phyloP scores from a whole-genome alignment of 805 yeast genomes.

The Candida vaughaniae region DNA sequence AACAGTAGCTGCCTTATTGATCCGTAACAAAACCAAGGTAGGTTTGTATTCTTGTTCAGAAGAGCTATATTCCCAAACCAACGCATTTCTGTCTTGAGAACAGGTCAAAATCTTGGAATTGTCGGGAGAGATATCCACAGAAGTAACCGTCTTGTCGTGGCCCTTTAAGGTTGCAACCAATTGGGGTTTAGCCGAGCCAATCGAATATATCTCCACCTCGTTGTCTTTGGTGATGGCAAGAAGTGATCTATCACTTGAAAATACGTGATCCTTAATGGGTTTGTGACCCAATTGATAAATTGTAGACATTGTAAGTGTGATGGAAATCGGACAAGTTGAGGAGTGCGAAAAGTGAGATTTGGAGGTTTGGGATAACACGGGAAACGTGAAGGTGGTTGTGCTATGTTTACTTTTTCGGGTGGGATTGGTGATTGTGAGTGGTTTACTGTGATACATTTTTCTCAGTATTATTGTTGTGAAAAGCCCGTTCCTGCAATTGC shows the following conservation, averaged over 20 bases:
- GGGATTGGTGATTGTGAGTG: too few species aligned
- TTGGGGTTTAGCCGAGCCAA: conserved; percentile 50
- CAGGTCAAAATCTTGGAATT: conserved; percentile 89
- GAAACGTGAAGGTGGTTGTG: too few species aligned
- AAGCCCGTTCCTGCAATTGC: too few species aligned
- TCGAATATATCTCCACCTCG: conserved; percentile 70
- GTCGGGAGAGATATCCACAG: conserved; percentile 84
- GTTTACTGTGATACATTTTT: too few species aligned
- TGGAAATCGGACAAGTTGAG: neutral
- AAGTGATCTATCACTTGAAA: conserved; percentile 59
- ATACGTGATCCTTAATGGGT: conserved; percentile 91
- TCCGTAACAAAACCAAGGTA: conserved; percentile 86
- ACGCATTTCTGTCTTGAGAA: conserved; percentile 96
- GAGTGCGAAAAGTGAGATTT: neutral
- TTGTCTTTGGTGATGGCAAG: conserved; percentile 84
- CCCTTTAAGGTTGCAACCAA: conserved; percentile 68
- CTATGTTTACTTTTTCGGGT: too few species aligned
- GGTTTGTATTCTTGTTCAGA: conserved; percentile 68
- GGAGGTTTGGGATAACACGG: too few species aligned
- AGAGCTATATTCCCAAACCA: conserved; percentile 82
- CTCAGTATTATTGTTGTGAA: too few species aligned
- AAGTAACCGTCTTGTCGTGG: conserved; percentile 92
- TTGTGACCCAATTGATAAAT: conserved; percentile 70
- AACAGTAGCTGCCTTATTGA: conserved; percentile 91
- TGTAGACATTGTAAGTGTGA: conserved; percentile 19